Evolutionary conservation across 352 stramenopile species (phyloP).

Genomic region (Pythium angustatum): DNA sequence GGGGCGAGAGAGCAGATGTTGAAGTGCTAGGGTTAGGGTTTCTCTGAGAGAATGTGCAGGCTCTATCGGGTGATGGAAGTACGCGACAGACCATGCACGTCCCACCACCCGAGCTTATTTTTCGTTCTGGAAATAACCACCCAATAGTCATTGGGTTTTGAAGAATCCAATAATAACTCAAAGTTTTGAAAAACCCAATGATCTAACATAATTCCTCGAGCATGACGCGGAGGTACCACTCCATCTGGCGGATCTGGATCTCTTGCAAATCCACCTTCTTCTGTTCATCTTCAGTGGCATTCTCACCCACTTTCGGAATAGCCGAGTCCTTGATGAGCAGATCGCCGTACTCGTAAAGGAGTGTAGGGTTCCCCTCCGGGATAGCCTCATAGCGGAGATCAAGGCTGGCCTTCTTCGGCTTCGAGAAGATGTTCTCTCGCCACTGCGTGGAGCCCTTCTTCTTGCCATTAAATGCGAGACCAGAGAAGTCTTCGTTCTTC

Average conservation of each 20-base stretch:
- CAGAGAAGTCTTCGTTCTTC: background rate
- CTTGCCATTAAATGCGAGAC: background rate
- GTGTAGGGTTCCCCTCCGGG: background rate
- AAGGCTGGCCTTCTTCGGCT: background rate
- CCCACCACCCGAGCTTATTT: too few relatives aligned
- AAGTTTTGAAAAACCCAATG: too few relatives aligned
- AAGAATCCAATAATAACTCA: too few relatives aligned
- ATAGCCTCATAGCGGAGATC: background rate
- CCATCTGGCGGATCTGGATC: conserved; percentile 8
- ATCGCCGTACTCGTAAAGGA: conserved; percentile 3
- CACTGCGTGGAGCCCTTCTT: background rate
- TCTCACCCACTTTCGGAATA: conserved; percentile 9
- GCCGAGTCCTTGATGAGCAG: conserved; percentile 7
- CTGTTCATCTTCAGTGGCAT: background rate
- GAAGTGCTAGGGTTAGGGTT: too few relatives aligned
- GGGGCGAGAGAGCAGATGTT: too few relatives aligned
- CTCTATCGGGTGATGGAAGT: too few relatives aligned
- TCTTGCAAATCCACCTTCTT: conserved; percentile 4
- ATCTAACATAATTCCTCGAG: too few relatives aligned
- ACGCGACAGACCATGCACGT: too few relatives aligned
- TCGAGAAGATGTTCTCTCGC: background rate
- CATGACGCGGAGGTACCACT: conserved; percentile 7
- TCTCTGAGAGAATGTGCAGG: too few relatives aligned
- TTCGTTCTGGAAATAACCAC: too few relatives aligned
- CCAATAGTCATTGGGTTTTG: too few relatives aligned